phyloP scores from a whole-genome alignment of 192 early-diverging fungal genomes.

The Helicostylum pulchrum region DNA sequence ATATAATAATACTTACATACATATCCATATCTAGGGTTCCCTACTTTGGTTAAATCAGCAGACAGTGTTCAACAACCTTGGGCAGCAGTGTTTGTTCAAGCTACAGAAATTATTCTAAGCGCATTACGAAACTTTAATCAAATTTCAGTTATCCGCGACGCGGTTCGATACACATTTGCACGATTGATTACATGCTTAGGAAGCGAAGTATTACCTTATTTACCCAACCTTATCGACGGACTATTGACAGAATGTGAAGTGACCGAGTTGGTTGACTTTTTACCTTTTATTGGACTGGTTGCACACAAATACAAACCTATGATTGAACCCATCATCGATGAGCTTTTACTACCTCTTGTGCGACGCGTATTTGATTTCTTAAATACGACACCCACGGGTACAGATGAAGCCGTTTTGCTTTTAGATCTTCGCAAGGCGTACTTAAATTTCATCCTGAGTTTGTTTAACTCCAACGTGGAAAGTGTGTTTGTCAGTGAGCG shows the following conservation, averaged over 20 bases:
- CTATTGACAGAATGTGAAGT: constrained; percentile 72
- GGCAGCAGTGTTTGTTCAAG: constrained; percentile 71
- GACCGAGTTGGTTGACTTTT: constrained; percentile 79
- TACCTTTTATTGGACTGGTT: constrained; percentile 79
- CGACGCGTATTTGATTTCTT: constrained; percentile 83
- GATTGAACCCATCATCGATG: constrained; percentile 66
- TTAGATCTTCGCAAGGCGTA: constrained; percentile 81
- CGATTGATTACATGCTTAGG: constrained; percentile 87
- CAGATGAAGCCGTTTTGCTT: constrained; percentile 79
- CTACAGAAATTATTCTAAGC: constrained; percentile 70
- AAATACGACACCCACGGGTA: constrained; percentile 79
- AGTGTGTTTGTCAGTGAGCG: constrained; percentile 68
- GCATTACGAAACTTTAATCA: constrained; percentile 61
- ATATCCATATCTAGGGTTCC: background rate
- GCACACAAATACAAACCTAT: constrained; percentile 88
- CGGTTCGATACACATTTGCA: constrained; percentile 75
- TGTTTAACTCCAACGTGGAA: constrained; percentile 82
- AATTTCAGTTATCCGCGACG: constrained; percentile 66
- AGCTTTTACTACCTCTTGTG: constrained; percentile 75
- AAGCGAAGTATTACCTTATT: constrained; percentile 72
- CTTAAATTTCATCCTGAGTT: constrained; percentile 68
- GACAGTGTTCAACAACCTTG: background rate
- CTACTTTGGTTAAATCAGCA: background rate
- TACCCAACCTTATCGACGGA: constrained; percentile 75
- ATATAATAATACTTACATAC: background rate